A percentile compares a stretch with the other conserved stretches of the same genome.
phyloP scores from a whole-genome alignment of 192 early-diverging fungal genomes.

The Nowakowskiella sp. region DNA sequence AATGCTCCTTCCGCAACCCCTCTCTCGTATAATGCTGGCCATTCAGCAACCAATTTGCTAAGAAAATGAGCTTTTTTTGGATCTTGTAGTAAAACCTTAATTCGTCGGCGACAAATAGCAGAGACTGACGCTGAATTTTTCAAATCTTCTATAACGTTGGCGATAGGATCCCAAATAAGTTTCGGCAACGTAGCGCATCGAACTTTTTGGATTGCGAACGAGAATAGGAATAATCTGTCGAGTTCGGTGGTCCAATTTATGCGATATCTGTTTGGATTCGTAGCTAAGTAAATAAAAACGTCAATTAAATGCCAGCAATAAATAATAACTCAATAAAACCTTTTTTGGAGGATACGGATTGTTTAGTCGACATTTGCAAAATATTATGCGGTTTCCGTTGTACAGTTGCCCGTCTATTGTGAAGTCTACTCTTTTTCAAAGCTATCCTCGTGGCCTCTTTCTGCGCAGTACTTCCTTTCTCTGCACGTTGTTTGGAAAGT shows the following conservation, averaged over 20 bases:
- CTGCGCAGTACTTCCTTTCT: too few relatives aligned
- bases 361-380: too few relatives aligned
- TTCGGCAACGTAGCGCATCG: neutral
- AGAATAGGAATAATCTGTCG: slow-evolving; percentile 23
- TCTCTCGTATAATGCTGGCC: slow-evolving; percentile 9
- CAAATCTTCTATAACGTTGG: neutral
- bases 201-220: slow-evolving; percentile 30
- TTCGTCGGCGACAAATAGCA: slow-evolving; percentile 24
- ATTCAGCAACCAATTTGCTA: slow-evolving; percentile 19
- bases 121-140: too few relatives aligned
- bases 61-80: slow-evolving; percentile 11
- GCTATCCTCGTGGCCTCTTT: too few relatives aligned
- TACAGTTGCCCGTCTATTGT: too few relatives aligned
- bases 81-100: slow-evolving; percentile 8
- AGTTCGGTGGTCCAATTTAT: slow-evolving; percentile 17
- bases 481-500: slow-evolving; percentile 4
- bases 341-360: too few relatives aligned
- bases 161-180: slow-evolving; percentile 28
- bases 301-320: too few relatives aligned
- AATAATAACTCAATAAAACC: too few relatives aligned
- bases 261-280: too few relatives aligned
- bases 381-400: too few relatives aligned
- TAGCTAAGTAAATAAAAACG: too few relatives aligned
- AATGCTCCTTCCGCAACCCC: slow-evolving; percentile 15
- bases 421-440: too few relatives aligned